Base-by-base conservation (phyloP, 2,329 filamentous ascomycete genomes). In the Trichothecium roseum region DNA sequence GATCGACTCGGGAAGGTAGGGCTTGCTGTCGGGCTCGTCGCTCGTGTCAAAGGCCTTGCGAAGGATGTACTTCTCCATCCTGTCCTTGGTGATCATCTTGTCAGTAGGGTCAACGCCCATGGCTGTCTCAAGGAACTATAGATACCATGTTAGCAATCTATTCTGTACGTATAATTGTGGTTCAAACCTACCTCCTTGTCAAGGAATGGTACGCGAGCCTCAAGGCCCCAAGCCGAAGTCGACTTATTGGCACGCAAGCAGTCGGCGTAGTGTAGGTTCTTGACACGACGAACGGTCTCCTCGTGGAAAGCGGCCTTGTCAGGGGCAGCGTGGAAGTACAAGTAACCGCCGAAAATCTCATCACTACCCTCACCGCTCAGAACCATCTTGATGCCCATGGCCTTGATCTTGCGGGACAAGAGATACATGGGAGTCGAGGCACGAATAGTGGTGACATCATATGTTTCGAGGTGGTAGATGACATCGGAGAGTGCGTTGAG, bases 331-430 rank as follows among this genome's bases (percentile, higher is more conserved):
- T 94, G 87, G 78, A 98, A 98, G 72, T 98, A 98, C 15, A 98
- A 78, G 63, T 98, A 98, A 36, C 91, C 91, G 43, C 91, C 91
- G 49, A 96, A 96, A 57, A 95, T 95, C 66, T 98, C 91, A 60
- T 98, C 91, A 53, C 84, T 91, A 34, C 91, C 91, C 65, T 98
- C 91, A 42, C 91, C 91, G 52, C 84, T 93, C 42, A 98, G 74
- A 38, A 98, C 91, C 91, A 98, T 98, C 77, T 98, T 98, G 55
- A 98, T 84, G 44, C 91, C 91, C 80, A 95, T 89, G 26, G 88
- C 91, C 73, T 98, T 98, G 72, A 98, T 98, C 72, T 98, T 98
- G 58, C 93, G 81, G 42, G 86, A 91, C 32, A 98, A 74, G 44
- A 98, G 69, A 67, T 95, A 98, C 91, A 98, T 98, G 46, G 91